These are phyloP conservation scores for Pythium vanterpoolii DNA, from an alignment of 352 stramenopile genomes.

Conservation along the genomic window DNA sequence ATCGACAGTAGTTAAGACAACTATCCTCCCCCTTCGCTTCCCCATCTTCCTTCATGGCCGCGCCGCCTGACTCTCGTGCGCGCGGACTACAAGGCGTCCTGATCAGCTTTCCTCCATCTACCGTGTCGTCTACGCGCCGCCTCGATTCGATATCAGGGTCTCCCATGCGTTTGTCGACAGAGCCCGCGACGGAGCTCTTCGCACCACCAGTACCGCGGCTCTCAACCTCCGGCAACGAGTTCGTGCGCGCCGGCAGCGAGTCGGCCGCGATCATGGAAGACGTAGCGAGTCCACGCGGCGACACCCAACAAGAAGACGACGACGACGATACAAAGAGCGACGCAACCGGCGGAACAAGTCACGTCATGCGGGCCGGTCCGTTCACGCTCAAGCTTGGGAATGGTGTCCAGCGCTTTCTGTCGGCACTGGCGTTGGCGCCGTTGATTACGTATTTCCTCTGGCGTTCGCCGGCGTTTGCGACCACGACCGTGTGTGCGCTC, in stretches of 20 bases:
- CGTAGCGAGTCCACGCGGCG: not conserved
- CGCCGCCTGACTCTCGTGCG: not conserved
- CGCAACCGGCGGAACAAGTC: not conserved
- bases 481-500: slow-evolving; percentile 56
- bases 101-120: not conserved
- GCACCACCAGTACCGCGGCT: not conserved
- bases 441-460: slow-evolving; percentile 69
- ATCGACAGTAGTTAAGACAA: not conserved
- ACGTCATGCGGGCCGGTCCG: not conserved
- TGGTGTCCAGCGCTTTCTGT: slow-evolving; percentile 59
- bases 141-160: not conserved
- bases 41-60: not conserved
- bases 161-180: not conserved
- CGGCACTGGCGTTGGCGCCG: slow-evolving; percentile 50
- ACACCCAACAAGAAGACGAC: not conserved
- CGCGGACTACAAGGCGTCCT: no score
- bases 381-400: slow-evolving; percentile 28
- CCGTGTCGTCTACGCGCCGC: not conserved
- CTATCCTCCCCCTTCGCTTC: not conserved
- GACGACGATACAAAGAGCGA: not conserved
- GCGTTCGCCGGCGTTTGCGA: slow-evolving; percentile 61
- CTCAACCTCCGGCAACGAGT: not conserved
- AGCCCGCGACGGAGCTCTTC: slow-evolving; percentile 4
- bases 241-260: slow-evolving; percentile 10
- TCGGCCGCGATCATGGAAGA: slow-evolving; percentile 17